Percentiles rank a stretch among this genome's conserved stretches.
Conservation (phyloP, 2,329 filamentous ascomycete species). For the Aspergillus tamarii region DNA sequence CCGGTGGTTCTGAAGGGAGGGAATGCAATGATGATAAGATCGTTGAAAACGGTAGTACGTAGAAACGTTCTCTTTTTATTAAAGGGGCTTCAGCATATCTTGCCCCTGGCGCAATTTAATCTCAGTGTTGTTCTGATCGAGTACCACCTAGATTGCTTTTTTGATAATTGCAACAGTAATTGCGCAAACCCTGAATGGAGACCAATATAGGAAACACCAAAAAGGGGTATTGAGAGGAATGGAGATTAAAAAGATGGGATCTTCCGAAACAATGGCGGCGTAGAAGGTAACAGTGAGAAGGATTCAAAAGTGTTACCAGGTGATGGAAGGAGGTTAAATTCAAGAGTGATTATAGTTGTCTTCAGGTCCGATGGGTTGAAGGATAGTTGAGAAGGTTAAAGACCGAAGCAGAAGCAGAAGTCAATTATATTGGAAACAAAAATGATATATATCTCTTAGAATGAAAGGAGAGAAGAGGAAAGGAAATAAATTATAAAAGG, state of each 20-base stretch:
- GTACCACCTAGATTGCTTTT: constrained; percentile 11
- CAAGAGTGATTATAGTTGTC: constrained; percentile 9
- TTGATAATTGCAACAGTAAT: constrained; percentile 1
- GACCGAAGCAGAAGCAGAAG: constrained; percentile 14
- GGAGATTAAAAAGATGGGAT: neutral
- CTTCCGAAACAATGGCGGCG: neutral
- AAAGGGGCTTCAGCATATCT: constrained; percentile 29
- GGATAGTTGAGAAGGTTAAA: constrained; percentile 13
- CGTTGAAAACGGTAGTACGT: constrained; percentile 19
- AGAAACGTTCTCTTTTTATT: constrained; percentile 20
- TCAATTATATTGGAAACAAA: constrained; percentile 8
- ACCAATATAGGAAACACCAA: constrained; percentile 20
- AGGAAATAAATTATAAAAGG: constrained; percentile 16
- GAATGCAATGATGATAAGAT: constrained; percentile 34
- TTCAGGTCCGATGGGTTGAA: constrained; percentile 16
- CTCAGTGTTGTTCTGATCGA: neutral
- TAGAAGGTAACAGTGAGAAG: constrained; percentile 4
- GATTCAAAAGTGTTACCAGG: neutral
- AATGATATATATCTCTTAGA: constrained; percentile 5
- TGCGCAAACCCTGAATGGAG: constrained; percentile 20
- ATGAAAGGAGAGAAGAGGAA: constrained; percentile 18
- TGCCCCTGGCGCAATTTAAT: constrained; percentile 21
- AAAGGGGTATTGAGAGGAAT: constrained; percentile 16
- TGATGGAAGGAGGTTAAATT: constrained; percentile 14
- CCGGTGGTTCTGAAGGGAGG: constrained; percentile 34